A percentile compares a stretch with the other conserved stretches of the same genome.
Conservation (phyloP, 805 yeast genomes). For the Pichia insulana region DNA sequence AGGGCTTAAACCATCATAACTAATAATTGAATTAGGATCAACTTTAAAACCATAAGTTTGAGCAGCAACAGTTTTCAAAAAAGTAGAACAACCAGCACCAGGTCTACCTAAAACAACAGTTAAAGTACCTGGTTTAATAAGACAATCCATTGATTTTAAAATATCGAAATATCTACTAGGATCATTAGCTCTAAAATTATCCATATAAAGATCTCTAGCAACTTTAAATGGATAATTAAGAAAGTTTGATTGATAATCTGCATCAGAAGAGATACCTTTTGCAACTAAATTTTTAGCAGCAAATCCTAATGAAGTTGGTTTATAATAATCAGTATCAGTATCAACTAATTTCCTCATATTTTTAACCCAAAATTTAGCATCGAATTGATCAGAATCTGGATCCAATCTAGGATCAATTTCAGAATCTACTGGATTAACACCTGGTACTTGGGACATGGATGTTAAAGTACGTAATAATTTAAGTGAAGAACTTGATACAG, state of each 20-base stretch:
- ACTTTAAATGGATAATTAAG: constrained; percentile 34
- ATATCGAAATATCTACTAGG: constrained; percentile 36
- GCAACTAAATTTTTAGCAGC: constrained; percentile 53
- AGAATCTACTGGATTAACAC: constrained; percentile 30
- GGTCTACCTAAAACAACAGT: constrained; percentile 74
- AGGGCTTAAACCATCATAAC: constrained; percentile 49
- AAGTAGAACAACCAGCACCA: constrained; percentile 72
- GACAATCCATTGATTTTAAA: constrained; percentile 58
- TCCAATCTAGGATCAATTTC: constrained; percentile 37
- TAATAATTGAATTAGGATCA: constrained; percentile 36
- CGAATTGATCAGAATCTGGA: constrained; percentile 51
- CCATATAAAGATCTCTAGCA: constrained; percentile 22
- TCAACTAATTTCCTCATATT: constrained; percentile 46
- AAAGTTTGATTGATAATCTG: constrained; percentile 58
- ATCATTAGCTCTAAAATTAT: constrained; percentile 21
- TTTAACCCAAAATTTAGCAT: constrained; percentile 59
- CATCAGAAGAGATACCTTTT: constrained; percentile 56
- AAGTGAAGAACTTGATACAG: neutral
- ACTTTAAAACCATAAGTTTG: constrained; percentile 53
- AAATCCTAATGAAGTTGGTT: constrained; percentile 51
- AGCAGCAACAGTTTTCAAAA: constrained; percentile 50
- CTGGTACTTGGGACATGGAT: constrained; percentile 46
- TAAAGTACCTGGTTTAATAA: constrained; percentile 53
- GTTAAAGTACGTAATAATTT: constrained; percentile 31
- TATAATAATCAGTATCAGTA: constrained; percentile 53